Percentiles rank a stretch among this genome's conserved stretches.
Conservation (phyloP, 495 filamentous ascomycete genomes). For the Jackrogersella minutella region DNA sequence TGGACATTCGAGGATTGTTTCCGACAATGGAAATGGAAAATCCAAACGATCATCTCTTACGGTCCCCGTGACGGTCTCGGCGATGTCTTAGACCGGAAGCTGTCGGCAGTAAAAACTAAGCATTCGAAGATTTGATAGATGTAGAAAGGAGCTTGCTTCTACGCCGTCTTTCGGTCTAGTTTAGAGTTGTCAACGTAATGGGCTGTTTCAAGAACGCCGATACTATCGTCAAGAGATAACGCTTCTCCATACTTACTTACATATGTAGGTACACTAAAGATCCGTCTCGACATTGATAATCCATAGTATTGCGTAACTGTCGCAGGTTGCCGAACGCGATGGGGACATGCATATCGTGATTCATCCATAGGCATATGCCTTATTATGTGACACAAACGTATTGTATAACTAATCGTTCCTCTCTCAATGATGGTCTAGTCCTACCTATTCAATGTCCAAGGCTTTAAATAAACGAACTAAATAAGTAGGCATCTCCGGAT, state of each 20-base stretch:
- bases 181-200: not conserved
- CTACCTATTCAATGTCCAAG: not conserved
- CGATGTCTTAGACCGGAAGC: constrained; percentile 26
- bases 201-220: not conserved
- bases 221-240: constrained; percentile 7
- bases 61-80: constrained; percentile 14
- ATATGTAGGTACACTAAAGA: not conserved
- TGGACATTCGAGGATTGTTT: not conserved
- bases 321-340: not conserved
- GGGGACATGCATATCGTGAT: not conserved
- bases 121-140: not conserved
- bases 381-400: constrained; percentile 20
- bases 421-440: not conserved
- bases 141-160: not conserved
- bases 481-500: not conserved
- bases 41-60: constrained; percentile 3
- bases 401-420: constrained; percentile 24
- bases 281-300: too few relatives aligned
- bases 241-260: not conserved
- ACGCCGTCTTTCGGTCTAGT: not conserved
- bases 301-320: constrained; percentile 2
- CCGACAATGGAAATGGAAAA: constrained; percentile 10
- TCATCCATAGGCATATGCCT: not conserved
- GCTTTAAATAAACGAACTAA: constrained; percentile 3
- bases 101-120: not conserved